These are phyloP conservation scores for Rhodotorula sp. DNA, from an alignment of 1,284 basidiomycete genomes.

Conservation along the genomic window DNA sequence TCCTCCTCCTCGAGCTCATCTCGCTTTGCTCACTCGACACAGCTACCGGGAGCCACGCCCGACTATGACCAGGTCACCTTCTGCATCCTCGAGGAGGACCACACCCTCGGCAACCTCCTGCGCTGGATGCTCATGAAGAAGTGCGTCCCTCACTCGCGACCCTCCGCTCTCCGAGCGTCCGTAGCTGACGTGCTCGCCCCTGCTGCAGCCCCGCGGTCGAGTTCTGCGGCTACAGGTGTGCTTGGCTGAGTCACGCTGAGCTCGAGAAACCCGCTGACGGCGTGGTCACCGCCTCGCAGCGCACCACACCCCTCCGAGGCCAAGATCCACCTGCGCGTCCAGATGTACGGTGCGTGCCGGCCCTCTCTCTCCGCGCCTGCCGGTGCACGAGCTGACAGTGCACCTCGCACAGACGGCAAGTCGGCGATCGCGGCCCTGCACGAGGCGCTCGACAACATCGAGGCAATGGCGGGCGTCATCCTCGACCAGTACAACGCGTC, in stretches of 20 bases:
- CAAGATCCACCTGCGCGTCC: conserved; percentile 90
- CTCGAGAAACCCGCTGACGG: background rate
- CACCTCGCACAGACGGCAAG: conserved; percentile 39
- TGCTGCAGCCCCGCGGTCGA: conserved; percentile 87
- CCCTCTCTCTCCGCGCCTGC: background rate
- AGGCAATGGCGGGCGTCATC: conserved; percentile 40
- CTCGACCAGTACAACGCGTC: conserved; percentile 41
- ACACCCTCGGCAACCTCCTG: conserved; percentile 91
- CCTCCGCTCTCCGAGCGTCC: background rate
- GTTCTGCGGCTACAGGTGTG: conserved; percentile 95
- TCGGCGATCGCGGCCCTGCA: conserved; percentile 40
- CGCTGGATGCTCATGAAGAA: conserved; percentile 99
- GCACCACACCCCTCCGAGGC: conserved; percentile 96
- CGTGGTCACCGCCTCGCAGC: conserved; percentile 53
- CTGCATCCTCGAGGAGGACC: conserved; percentile 88
- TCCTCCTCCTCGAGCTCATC: background rate
- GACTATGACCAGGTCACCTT: conserved; percentile 90
- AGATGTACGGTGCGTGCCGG: conserved; percentile 88
- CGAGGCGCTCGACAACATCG: conserved; percentile 44
- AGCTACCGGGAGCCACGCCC: conserved; percentile 51
- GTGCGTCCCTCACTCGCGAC: conserved; percentile 55
- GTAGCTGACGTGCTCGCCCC: background rate
- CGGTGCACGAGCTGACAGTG: background rate
- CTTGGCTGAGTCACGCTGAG: background rate
- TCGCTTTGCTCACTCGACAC: background rate